Evolutionary conservation across 2,329 filamentous ascomycete species (phyloP).

Genomic region (Teratosphaeria viscida): DNA sequence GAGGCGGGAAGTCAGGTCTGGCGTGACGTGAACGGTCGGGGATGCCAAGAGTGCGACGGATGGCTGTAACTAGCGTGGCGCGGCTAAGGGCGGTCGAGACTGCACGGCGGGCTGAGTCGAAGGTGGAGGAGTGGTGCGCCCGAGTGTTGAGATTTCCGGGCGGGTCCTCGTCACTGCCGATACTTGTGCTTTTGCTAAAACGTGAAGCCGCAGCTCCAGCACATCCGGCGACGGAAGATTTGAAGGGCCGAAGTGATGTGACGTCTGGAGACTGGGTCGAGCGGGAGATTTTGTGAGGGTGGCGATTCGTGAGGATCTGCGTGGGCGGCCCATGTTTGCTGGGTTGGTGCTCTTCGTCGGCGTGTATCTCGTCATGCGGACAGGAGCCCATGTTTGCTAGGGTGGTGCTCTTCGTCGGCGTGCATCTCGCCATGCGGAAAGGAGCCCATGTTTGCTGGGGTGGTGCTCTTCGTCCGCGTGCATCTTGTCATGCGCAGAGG

Average conservation of each 20-base stretch:
- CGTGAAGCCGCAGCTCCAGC: not conserved
- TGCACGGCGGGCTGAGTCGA: not conserved
- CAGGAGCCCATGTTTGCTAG: constrained; percentile 7
- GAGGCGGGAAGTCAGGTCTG: constrained; percentile 42
- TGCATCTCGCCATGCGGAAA: not conserved
- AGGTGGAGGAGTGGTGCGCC: not conserved
- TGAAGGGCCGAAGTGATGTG: constrained; percentile 4
- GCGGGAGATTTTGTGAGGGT: constrained; percentile 6
- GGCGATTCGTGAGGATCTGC: not conserved
- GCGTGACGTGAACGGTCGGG: not conserved
- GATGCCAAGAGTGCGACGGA: constrained; percentile 16
- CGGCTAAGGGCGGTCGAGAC: not conserved
- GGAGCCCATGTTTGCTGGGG: constrained; percentile 3
- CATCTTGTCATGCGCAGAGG: not conserved
- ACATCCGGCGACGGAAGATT: not conserved
- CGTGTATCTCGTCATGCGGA: too few relatives aligned
- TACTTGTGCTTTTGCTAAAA: not conserved
- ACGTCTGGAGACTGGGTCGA: constrained; percentile 1
- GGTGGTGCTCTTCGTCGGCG: not conserved
- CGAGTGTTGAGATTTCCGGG: not conserved
- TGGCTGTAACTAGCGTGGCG: constrained; percentile 5
- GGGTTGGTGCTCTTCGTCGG: too few relatives aligned
- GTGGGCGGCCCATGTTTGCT: too few relatives aligned
- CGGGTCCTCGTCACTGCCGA: not conserved
- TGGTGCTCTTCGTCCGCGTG: not conserved